phyloP scores from a whole-genome alignment of 2,329 filamentous ascomycete genomes.

The Pseudogymnoascus destructans region DNA sequence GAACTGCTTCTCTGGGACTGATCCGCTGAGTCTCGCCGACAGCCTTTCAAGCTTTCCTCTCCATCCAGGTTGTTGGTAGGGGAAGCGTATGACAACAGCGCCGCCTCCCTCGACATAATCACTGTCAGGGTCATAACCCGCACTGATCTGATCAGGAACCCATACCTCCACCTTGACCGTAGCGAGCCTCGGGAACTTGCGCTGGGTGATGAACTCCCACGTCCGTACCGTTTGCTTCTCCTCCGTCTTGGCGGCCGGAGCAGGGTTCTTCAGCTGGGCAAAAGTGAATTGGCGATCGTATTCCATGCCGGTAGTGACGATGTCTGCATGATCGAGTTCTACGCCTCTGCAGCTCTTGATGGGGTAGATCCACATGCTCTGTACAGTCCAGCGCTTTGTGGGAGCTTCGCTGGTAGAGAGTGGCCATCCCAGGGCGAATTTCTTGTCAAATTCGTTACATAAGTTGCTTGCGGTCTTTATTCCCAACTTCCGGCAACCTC shows the following conservation, averaged over 20 bases:
- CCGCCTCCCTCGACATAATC: slow-evolving; percentile 40
- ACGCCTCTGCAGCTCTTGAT: slow-evolving; percentile 72
- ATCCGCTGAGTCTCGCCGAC: slow-evolving; percentile 38
- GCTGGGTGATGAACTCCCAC: slow-evolving; percentile 62
- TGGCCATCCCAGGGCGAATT: slow-evolving; percentile 31
- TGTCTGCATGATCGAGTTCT: slow-evolving; percentile 51
- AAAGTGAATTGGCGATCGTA: slow-evolving; percentile 78
- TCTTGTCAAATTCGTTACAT: slow-evolving; percentile 40
- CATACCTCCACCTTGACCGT: slow-evolving; percentile 56
- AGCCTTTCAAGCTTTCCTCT: slow-evolving; percentile 33
- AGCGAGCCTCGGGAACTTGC: slow-evolving; percentile 57
- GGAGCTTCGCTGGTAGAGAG: slow-evolving; percentile 26
- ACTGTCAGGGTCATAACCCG: slow-evolving; percentile 34
- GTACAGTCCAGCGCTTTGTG: slow-evolving; percentile 35
- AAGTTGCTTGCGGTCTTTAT: slow-evolving; percentile 38
- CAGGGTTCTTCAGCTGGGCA: slow-evolving; percentile 46
- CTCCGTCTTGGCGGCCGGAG: slow-evolving; percentile 23
- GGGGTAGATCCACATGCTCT: slow-evolving; percentile 69
- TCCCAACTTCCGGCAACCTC: slow-evolving; percentile 40
- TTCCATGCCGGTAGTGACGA: slow-evolving; percentile 57
- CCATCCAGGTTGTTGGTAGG: slow-evolving; percentile 40
- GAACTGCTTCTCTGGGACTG: slow-evolving; percentile 49
- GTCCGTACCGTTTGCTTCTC: slow-evolving; percentile 30
- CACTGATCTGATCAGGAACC: slow-evolving; percentile 49
- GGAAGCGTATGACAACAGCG: slow-evolving; percentile 55